Percentiles rank a stretch among this genome's conserved stretches.
Conservation (phyloP, 176 grass and related monocot genomes). For the Rhynchospora pubera region DNA sequence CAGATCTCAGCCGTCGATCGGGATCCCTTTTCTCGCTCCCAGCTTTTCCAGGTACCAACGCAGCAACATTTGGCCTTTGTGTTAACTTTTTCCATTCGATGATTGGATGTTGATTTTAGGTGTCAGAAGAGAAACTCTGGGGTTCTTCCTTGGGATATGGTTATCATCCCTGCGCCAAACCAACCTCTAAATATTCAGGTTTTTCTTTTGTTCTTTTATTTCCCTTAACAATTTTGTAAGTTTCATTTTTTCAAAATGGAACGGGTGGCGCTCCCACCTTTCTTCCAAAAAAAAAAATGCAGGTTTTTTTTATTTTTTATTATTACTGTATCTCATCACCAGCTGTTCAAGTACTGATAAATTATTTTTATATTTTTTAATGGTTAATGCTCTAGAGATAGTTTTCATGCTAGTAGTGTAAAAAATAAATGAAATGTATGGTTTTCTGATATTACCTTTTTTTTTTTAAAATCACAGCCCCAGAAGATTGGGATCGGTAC, state of each 20-base stretch:
- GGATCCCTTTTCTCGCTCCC: conserved; percentile 5
- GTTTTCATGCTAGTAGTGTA: neutral
- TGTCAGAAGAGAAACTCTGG: conserved; percentile 46
- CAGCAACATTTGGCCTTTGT: neutral
- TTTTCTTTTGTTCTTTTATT: too few relatives aligned
- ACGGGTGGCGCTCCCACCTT: too few relatives aligned
- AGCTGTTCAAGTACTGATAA: neutral
- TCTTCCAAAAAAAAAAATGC: too few relatives aligned
- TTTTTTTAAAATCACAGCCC: conserved; percentile 34
- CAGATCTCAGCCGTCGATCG: conserved; percentile 50
- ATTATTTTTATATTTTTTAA: neutral
- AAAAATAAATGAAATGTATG: neutral
- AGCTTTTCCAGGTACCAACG: neutral
- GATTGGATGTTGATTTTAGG: conserved; percentile 23
- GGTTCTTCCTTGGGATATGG: conserved; percentile 50
- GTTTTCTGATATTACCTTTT: neutral
- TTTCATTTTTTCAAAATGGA: too few relatives aligned
- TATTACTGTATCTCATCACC: neutral
- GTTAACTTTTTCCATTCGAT: neutral
- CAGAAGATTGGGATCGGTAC: conserved; percentile 39
- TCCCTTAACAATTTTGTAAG: too few relatives aligned
- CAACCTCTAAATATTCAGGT: conserved; percentile 78
- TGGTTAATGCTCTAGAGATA: neutral
- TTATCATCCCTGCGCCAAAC: conserved; percentile 59
- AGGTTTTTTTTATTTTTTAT: neutral